Base-by-base conservation (phyloP, 2,329 filamentous ascomycete genomes). In the Aaosphaeria arxii region DNA sequence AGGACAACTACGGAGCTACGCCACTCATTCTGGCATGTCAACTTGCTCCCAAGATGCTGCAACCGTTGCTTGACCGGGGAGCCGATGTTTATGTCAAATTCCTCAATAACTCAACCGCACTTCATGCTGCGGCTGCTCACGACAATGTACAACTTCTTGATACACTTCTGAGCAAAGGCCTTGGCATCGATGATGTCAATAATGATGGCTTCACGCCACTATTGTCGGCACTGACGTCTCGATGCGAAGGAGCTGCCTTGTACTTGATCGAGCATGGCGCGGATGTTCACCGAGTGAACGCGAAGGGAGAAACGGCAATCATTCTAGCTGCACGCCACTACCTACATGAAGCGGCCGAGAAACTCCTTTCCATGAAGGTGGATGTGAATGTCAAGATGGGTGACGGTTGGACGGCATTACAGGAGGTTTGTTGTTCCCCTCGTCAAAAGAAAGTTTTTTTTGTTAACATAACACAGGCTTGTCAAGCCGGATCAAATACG, bases 51-150 rank as follows among this genome's bases (percentile, higher is more conserved):
- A 41, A 42, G 1, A 52, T 79, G 78, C 51, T 88, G 82, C 61
- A 96, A 84, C 71, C 95, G 87, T 45, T 91, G 83, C 68, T 95
- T 88, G 17, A 95, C 75, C 13, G 80, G 13, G 45, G 45, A 6
- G 45, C 40, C 6, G 24, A 47, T 39, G 5, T 43, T 7, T 6
- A 47, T 4, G n/a, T 40, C 5, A 48, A 42, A 33, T 53, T 58
- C 40, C 52, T 52, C 24, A 40, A 50, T 3, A 38, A 46, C 3
- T 45, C 49, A 2, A 41, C 40, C 9, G 53, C 48, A 5, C 39
- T 63, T 13, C 53, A 55, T 11, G 52, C 50, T 1, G 59, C 56
- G 6, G 57, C 55, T 9, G 45, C 49, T 1, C 38, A 46, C n/a
- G 57, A 53, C 11, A 50, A 50, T n/a, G 7, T 52, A 7, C 36